A percentile compares a stretch with the other conserved stretches of the same genome.
phyloP scores from a whole-genome alignment of 1,284 basidiomycete species.

The Moesziomyces parantarcticus region DNA sequence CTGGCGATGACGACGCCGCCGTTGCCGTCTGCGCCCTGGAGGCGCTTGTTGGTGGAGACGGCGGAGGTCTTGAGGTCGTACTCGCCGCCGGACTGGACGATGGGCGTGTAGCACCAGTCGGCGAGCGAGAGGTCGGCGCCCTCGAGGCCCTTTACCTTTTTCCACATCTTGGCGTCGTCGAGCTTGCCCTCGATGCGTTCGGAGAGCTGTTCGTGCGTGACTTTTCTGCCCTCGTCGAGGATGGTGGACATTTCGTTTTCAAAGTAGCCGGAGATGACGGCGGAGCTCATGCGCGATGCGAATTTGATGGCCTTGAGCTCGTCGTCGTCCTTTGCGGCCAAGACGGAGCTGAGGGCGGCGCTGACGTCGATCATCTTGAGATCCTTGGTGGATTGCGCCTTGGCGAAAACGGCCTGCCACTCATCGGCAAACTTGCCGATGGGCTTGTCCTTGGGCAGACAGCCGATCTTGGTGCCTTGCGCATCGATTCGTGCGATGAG shows the following conservation, averaged over 20 bases:
- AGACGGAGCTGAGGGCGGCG: constrained; percentile 78
- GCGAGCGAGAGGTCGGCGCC: constrained; percentile 82
- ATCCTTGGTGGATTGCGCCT: constrained; percentile 53
- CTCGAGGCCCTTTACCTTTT: constrained; percentile 73
- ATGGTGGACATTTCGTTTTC: constrained; percentile 88
- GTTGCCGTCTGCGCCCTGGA: constrained; percentile 84
- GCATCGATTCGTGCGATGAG: constrained; percentile 45
- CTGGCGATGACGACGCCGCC: constrained; percentile 80
- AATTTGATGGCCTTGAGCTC: constrained; percentile 71
- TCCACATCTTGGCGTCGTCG: constrained; percentile 77
- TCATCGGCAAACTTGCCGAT: constrained; percentile 82
- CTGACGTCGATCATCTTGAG: constrained; percentile 83
- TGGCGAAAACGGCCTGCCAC: constrained; percentile 73
- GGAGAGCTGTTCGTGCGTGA: constrained; percentile 86
- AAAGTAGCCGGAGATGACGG: constrained; percentile 85
- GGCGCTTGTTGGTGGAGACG: constrained; percentile 76
- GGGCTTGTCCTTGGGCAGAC: constrained; percentile 80
- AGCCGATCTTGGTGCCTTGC: constrained; percentile 54
- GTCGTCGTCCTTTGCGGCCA: constrained; percentile 89
- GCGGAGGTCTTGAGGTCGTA: constrained; percentile 90
- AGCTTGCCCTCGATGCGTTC: constrained; percentile 85
- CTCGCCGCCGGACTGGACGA: constrained; percentile 90
- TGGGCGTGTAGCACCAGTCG: constrained; percentile 94
- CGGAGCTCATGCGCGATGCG: constrained; percentile 85
- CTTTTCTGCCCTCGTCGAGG: constrained; percentile 88